Percentiles rank a stretch among this genome's conserved stretches.
Conservation (phyloP, 768 basidiomycete genomes). For the Symmetrospora coprosmae region DNA sequence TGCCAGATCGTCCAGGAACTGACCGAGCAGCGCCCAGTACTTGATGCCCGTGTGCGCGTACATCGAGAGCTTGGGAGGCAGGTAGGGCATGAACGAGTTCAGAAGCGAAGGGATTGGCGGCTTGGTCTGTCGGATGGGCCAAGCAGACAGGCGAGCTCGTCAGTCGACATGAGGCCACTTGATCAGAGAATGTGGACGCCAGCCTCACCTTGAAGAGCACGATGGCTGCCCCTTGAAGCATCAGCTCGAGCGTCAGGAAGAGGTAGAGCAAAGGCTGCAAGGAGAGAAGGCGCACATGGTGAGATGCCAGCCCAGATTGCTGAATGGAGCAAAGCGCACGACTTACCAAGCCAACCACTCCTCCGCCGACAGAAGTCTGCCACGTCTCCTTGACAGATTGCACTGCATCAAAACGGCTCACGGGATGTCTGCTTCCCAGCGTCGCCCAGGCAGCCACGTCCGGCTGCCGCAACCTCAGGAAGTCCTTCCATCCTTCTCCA, state of each 20-base stretch:
- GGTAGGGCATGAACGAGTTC: conserved; percentile 27
- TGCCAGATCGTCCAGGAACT: conserved; percentile 32
- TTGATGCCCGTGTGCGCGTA: conserved; percentile 24
- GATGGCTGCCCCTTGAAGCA: conserved; percentile 31
- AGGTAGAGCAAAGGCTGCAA: conserved; percentile 30
- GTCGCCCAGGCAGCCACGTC: conserved; percentile 28
- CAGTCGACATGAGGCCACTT: too few species aligned
- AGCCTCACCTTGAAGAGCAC: conserved; percentile 29
- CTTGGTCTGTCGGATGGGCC: conserved; percentile 29
- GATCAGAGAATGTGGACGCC: too few species aligned
- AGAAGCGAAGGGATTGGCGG: conserved; percentile 28
- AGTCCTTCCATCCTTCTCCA: too few species aligned
- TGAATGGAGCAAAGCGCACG: too few species aligned
- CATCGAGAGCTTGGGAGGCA: conserved; percentile 28
- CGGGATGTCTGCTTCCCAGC: conserved; percentile 9
- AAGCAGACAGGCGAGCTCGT: not conserved
- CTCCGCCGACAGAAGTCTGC: conserved; percentile 9
- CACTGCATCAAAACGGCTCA: not conserved
- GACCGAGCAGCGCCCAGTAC: conserved; percentile 29
- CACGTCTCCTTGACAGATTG: not conserved
- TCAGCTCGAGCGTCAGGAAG: conserved; percentile 33
- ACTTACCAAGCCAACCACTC: conserved; percentile 28
- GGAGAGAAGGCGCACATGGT: not conserved
- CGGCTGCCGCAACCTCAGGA: too few species aligned
- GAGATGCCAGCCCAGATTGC: not conserved